Evolutionary conservation across 1,284 basidiomycete genomes (phyloP), one percentile per base, ranked within the genome.

Genomic region (Cutaneotrichosporon cutaneum): DNA sequence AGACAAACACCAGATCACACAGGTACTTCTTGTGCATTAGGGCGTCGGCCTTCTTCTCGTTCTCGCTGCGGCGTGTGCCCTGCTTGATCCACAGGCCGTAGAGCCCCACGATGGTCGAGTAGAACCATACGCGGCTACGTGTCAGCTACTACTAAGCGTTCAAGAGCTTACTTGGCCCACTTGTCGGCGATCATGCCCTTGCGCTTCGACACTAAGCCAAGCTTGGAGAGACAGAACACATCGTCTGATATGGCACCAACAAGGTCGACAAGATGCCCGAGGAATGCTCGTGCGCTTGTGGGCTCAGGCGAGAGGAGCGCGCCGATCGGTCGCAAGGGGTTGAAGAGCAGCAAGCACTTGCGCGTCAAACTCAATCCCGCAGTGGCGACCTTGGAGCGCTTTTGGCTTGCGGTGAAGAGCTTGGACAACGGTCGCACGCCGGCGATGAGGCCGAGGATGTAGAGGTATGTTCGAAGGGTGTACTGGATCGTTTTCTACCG

Each of bases 401-500:
- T 73, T n/a, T 62, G 35, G 64, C 74, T 76, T 14, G 75, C 57
- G 22, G 57, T 56, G 63, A 76, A 75, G 69, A 71, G 72, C 30
- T 61, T 59, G 11, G 71, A 65, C 30, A 77, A 66, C 5, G 73
- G 74, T 51, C 74, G 65, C 11, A 78, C 64, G 16, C 61, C 56
- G 27, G 71, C 62, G 44, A 78, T 66, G 21, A 78, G 59, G 11
- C 67, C 70, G 5, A 78, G 58, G 24, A 78, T 55, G 65, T 78
- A 78, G 33, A 78, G 67, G 50, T 78, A 78, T 18, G 73, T 77
- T 35, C 68, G 60, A 9, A 78, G 63, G 9, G 75, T 68, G 56
- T 78, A 78, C 61, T 78, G 77, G 9, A 69, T 61, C 48, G 70
- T 73, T 76, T 78, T 78, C 77, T 78, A 63, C 8, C 14, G 59